phyloP scores from a whole-genome alignment of 305 asterid genomes.

The Solanum aculeatissimum region DNA sequence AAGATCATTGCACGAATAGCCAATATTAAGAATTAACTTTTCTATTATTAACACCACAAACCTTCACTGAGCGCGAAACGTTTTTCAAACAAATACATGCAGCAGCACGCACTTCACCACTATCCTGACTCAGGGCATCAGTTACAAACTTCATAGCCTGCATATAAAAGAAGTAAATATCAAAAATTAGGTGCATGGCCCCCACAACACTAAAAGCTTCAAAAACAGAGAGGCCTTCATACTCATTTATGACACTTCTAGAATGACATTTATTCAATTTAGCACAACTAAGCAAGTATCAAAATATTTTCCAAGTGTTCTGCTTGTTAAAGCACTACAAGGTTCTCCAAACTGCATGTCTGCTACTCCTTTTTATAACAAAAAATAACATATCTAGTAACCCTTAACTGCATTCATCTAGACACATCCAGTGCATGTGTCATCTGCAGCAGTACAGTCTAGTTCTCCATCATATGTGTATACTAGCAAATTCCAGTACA shows the following conservation, averaged over 20 bases:
- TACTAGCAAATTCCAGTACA: neutral
- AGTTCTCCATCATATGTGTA: neutral
- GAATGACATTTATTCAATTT: neutral
- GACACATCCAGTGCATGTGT: neutral
- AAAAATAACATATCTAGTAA: neutral
- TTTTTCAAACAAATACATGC: constrained; percentile 78
- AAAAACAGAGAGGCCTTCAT: neutral
- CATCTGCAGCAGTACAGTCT: neutral
- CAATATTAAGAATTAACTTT: neutral
- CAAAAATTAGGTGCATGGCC: neutral
- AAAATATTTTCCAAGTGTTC: neutral
- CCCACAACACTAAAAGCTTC: constrained; percentile 2
- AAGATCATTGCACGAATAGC: constrained; percentile 7
- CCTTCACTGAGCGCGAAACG: constrained; percentile 89
- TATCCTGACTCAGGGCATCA: constrained; percentile 57
- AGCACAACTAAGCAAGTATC: neutral
- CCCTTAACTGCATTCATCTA: neutral
- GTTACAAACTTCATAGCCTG: constrained; percentile 51
- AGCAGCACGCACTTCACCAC: constrained; percentile 76
- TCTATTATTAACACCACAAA: constrained; percentile 14
- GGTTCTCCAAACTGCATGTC: neutral
- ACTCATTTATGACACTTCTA: neutral
- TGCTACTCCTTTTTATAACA: neutral
- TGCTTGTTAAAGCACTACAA: neutral
- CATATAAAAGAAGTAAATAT: constrained; percentile 5